Percentiles rank a stretch among this genome's conserved stretches.
Evolutionary conservation across 1,284 basidiomycete species (phyloP).

Genomic region (Pyrrhoderma lamaoense): DNA sequence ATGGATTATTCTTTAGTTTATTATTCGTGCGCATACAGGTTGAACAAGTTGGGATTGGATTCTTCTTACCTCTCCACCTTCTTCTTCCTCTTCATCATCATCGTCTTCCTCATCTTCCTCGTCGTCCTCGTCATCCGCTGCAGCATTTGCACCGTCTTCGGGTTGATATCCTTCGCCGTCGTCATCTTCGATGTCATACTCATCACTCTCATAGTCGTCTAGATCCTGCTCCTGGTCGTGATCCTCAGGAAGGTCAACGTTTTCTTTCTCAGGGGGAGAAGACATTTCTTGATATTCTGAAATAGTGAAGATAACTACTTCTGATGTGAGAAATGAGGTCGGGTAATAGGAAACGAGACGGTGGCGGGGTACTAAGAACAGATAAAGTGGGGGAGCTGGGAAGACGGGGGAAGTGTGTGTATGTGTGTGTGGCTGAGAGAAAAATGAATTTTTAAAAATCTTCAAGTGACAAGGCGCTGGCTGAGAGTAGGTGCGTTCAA

Average conservation of each 20-base stretch:
- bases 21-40: too few species aligned
- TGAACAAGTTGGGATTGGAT: too few species aligned
- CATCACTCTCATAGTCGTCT: slow-evolving; percentile 17
- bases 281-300: slow-evolving; percentile 2
- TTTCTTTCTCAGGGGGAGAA: neutral
- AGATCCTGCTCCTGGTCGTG: slow-evolving; percentile 4
- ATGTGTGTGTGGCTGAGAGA: neutral
- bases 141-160: neutral
- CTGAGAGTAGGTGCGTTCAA: too few species aligned
- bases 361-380: neutral
- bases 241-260: slow-evolving; percentile 4
- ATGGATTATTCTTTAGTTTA: neutral
- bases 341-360: neutral
- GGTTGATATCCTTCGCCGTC: slow-evolving; percentile 4
- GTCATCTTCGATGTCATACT: slow-evolving; percentile 18
- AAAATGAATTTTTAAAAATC: slow-evolving; percentile 1
- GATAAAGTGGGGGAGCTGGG: slow-evolving; percentile 1
- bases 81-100: slow-evolving; percentile 5
- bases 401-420: neutral
- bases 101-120: slow-evolving; percentile 9
- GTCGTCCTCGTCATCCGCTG: slow-evolving; percentile 8
- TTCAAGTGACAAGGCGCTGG: too few species aligned
- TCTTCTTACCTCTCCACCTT: slow-evolving; percentile 6
- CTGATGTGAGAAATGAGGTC: neutral
- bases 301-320: neutral